Base-by-base conservation (phyloP, 257 asterid genomes). In the Solanum tarijense region DNA sequence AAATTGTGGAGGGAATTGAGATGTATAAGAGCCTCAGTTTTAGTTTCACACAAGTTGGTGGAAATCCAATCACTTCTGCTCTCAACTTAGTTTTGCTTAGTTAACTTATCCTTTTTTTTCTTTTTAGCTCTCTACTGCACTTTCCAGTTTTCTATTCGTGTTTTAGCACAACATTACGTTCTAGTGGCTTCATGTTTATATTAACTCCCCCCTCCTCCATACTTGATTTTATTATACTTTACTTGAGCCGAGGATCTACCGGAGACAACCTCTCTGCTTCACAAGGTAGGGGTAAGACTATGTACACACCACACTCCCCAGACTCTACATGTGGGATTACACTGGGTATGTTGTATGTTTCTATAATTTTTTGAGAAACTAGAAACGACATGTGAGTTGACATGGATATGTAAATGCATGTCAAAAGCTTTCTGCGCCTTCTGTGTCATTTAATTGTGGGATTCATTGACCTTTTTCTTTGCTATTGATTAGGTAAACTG, bases 401-500 rank as follows among this genome's bases (percentile, higher is more conserved):
- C 27, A 73, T 34, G 81, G 12, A 23, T 9, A 55, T 83, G 66
- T 35, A 23, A 75, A 79, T 25, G 27, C 20, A 38, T 55, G 75
- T 68, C 52, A 39, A 62, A 75, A 68, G 29, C 11, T 43, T 83
- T 38, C 25, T 39, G 16, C 0, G 21, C 10, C 81, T 69, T 23
- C 72, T 65, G 14, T 32, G 48, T 87, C 25, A 83, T 46, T 38
- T 32, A 7, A 27, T 58, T 48, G 75, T 65, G 52, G 85, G 23
- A 46, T 76, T 87, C 82, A 31, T 58, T 12, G 88, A 31, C 75
- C 10, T 34, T 86, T 76, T 46, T 84, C 41, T 43, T 46, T 89
- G 86, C 72, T 62, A 85, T 85, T 88, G 27, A 12, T 83, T 89
- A 96, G 99, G 97, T 81, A 95, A 89, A 86, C 88, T 96, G 86